phyloP scores from a whole-genome alignment of 805 yeast genomes.

The Candida wancherniae region DNA sequence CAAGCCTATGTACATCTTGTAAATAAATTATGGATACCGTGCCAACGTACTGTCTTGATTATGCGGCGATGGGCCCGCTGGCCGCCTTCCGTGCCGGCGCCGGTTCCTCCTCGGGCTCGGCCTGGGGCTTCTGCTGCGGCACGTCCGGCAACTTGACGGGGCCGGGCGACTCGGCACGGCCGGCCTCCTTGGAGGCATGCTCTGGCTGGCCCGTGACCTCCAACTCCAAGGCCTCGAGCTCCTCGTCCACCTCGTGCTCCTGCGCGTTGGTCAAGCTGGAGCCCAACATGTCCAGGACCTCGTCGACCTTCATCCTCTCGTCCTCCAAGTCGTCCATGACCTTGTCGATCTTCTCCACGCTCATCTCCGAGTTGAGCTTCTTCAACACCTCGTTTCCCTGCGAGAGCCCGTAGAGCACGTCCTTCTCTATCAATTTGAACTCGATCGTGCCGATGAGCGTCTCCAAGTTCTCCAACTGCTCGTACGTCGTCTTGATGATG shows the following conservation, averaged over 20 bases:
- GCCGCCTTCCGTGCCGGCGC: not conserved
- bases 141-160: slow-evolving; percentile 10
- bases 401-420: slow-evolving; percentile 72
- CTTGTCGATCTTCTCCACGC: slow-evolving; percentile 70
- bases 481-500: slow-evolving; percentile 63
- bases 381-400: slow-evolving; percentile 77
- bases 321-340: slow-evolving; percentile 82
- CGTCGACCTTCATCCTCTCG: slow-evolving; percentile 74
- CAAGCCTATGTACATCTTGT: not conserved
- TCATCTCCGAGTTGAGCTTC: slow-evolving; percentile 73
- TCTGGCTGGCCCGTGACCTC: slow-evolving; percentile 30
- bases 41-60: not conserved
- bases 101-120: slow-evolving; percentile 15
- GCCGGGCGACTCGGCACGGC: not conserved
- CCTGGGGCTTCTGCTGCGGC: slow-evolving; percentile 8
- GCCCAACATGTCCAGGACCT: slow-evolving; percentile 54
- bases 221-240: slow-evolving; percentile 46
- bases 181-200: not conserved
- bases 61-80: slow-evolving; percentile 6
- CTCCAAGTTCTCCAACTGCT: slow-evolving; percentile 77
- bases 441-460: slow-evolving; percentile 76
- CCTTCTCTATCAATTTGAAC: slow-evolving; percentile 83
- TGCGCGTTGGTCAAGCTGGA: slow-evolving; percentile 37
- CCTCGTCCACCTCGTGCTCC: slow-evolving; percentile 65
- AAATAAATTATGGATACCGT: not conserved